These are phyloP conservation scores for Annulohypoxylon maeteangense DNA, from an alignment of 495 filamentous ascomycete genomes.

Conservation along the genomic window DNA sequence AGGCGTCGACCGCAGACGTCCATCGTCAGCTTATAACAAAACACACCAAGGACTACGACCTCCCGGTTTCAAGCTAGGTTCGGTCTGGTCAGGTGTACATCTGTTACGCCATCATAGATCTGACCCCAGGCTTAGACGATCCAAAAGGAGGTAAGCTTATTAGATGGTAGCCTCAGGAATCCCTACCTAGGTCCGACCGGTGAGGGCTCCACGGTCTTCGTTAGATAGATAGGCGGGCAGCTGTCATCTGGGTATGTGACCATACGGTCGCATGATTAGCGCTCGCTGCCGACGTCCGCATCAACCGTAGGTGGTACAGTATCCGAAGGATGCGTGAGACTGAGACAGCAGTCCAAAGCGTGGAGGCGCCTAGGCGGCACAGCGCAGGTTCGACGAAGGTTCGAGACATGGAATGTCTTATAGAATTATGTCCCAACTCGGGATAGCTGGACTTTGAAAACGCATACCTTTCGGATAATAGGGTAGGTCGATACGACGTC, in stretches of 20 bases:
- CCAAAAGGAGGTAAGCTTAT: conserved; percentile 15
- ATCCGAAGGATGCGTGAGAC: conserved; percentile 34
- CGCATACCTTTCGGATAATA: not conserved
- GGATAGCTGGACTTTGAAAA: conserved; percentile 2
- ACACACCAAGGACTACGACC: conserved; percentile 14
- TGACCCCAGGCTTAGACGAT: conserved; percentile 9
- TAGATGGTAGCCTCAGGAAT: conserved; percentile 12
- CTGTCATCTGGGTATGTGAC: conserved; percentile 30
- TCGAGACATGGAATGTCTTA: conserved; percentile 8
- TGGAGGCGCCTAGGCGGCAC: conserved; percentile 33
- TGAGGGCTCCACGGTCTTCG: conserved; percentile 18
- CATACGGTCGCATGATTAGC: conserved; percentile 30
- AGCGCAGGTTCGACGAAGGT: conserved; percentile 20
- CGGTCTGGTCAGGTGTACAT: conserved; percentile 26
- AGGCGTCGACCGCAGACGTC: conserved; percentile 26
- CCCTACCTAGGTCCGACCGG: conserved; percentile 37
- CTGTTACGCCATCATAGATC: conserved; percentile 38
- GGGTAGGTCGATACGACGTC: not conserved
- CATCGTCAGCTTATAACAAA: conserved; percentile 27
- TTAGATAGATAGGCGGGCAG: conserved; percentile 14
- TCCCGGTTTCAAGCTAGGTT: conserved; percentile 30
- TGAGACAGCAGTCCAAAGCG: conserved; percentile 24
- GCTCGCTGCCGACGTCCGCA: conserved; percentile 13
- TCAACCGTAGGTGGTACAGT: conserved; percentile 1
- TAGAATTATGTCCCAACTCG: conserved; percentile 16